Conservation (phyloP, 805 yeast genomes). For the Isabelozyma heimii region DNA sequence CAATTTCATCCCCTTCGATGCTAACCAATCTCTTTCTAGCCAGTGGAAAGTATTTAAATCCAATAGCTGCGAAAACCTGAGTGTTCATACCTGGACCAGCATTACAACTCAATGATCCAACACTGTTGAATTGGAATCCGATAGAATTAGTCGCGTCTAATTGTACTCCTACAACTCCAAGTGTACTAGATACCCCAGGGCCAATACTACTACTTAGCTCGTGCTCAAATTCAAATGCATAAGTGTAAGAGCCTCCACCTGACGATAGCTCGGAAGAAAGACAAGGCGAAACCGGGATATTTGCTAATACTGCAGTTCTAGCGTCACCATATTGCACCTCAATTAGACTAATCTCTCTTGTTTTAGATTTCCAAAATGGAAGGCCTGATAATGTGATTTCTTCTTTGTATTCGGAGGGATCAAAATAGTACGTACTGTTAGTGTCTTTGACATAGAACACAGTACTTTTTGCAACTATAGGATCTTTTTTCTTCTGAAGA, state of each 20-base stretch:
- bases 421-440: constrained; percentile 2
- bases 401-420: background rate
- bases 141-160: constrained; percentile 6
- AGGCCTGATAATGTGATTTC: background rate
- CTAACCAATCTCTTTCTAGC: constrained; percentile 10
- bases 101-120: constrained; percentile 15
- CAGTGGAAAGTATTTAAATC: constrained; percentile 9
- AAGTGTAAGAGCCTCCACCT: constrained; percentile 14
- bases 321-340: constrained; percentile 17
- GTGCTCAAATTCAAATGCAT: constrained; percentile 8
- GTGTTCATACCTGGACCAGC: constrained; percentile 12
- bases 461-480: constrained; percentile 5
- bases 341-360: constrained; percentile 10
- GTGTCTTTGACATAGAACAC: constrained; percentile 5
- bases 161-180: background rate
- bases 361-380: background rate
- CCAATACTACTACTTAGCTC: constrained; percentile 3
- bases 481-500: constrained; percentile 2
- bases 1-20: constrained; percentile 6
- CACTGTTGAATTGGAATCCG: constrained; percentile 5
- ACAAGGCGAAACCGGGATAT: constrained; percentile 16
- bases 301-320: background rate
- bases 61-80: constrained; percentile 15
- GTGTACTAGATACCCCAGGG: constrained; percentile 1
- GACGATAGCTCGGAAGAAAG: constrained; percentile 12